Evolutionary conservation across 257 asterid genomes (phyloP).

Genomic region (Ophiorrhiza pumila): DNA sequence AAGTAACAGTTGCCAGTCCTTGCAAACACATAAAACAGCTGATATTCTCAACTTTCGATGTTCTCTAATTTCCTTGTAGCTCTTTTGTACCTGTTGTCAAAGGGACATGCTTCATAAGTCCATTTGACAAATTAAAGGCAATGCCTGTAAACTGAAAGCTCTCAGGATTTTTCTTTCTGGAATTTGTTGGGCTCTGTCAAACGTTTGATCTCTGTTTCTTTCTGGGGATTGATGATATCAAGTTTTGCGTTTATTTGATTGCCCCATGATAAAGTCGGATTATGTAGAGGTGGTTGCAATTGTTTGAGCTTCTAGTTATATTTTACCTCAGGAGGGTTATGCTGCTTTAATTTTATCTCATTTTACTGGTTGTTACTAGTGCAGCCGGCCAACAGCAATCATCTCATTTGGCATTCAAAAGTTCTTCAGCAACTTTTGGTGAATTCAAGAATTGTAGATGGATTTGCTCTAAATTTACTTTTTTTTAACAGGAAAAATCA

Average conservation of each 20-base stretch:
- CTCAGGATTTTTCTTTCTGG: background rate
- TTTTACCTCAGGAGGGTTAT: background rate
- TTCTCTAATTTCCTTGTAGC: background rate
- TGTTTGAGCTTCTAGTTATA: no score
- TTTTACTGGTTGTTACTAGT: background rate
- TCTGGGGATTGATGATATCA: background rate
- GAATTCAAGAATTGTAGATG: background rate
- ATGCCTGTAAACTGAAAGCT: background rate
- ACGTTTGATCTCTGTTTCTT: background rate
- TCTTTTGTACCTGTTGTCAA: background rate
- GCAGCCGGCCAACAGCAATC: background rate
- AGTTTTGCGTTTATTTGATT: background rate
- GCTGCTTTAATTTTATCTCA: constrained; percentile 1
- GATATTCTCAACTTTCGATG: background rate
- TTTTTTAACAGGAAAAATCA: constrained; percentile 76
- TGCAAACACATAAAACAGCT: background rate
- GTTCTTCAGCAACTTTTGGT: background rate
- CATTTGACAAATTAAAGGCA: background rate
- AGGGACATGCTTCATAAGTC: background rate
- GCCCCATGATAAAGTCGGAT: background rate
- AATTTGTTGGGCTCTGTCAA: background rate
- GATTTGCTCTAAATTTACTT: constrained; percentile 31
- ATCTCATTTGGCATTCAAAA: background rate
- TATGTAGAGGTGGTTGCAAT: background rate
- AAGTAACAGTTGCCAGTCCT: background rate